A percentile compares a stretch with the other conserved stretches of the same genome.
Evolutionary conservation across 1,284 basidiomycete genomes (phyloP).

Genomic region (Trametes polyzona): DNA sequence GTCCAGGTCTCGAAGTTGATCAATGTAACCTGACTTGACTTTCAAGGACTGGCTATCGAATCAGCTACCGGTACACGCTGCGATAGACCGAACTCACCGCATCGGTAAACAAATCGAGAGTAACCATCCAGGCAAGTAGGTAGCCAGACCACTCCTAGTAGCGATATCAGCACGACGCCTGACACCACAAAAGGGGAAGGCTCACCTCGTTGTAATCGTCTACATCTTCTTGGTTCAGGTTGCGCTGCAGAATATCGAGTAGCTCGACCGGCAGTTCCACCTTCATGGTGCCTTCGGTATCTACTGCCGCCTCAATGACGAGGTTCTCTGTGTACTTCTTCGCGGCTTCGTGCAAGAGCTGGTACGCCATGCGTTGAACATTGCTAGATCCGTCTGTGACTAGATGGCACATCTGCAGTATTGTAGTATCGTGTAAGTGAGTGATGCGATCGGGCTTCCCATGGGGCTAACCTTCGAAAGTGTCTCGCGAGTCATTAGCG

Average conservation of each 20-base stretch:
- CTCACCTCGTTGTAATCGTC: constrained; percentile 43
- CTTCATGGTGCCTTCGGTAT: constrained; percentile 54
- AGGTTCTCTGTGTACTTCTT: constrained; percentile 75
- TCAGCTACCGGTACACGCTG: constrained; percentile 5
- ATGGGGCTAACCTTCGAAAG: constrained; percentile 59
- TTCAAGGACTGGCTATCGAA: constrained; percentile 66
- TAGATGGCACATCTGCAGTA: constrained; percentile 73
- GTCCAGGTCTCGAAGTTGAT: constrained; percentile 77
- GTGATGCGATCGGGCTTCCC: not conserved
- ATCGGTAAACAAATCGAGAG: constrained; percentile 86
- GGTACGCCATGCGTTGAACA: constrained; percentile 75
- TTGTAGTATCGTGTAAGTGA: not conserved
- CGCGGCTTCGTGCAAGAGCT: constrained; percentile 66
- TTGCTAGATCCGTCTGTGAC: constrained; percentile 66
- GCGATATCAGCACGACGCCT: not conserved
- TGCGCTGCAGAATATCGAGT: constrained; percentile 61
- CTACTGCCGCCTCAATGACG: constrained; percentile 85
- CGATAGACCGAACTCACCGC: constrained; percentile 59
- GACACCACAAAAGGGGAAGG: not conserved
- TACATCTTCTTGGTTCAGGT: constrained; percentile 44
- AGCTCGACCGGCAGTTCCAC: constrained; percentile 69
- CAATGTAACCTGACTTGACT: constrained; percentile 82
- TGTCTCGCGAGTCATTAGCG: constrained; percentile 66
- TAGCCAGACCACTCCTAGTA: constrained; percentile 60
- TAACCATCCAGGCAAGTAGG: constrained; percentile 89